Evolutionary conservation across 2,329 filamentous ascomycete genomes (phyloP).

Genomic region (Ramularia endophylla): DNA sequence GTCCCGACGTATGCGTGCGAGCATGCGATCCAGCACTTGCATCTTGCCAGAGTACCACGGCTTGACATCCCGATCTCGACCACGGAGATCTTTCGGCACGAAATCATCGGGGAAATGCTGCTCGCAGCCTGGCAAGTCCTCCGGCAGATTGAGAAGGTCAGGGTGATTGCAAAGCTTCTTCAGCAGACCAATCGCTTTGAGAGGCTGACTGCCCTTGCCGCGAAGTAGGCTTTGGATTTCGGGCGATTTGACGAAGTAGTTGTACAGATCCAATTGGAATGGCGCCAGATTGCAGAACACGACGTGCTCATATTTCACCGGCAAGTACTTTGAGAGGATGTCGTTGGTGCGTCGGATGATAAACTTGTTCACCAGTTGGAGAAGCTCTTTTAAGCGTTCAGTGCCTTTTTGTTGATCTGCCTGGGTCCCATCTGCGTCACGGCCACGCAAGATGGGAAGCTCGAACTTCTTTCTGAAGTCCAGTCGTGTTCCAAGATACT

Average conservation of each 20-base stretch:
- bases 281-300: slow-evolving; percentile 94
- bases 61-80: slow-evolving; percentile 86
- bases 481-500: slow-evolving; percentile 76
- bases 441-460: slow-evolving; percentile 81
- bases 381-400: slow-evolving; percentile 72
- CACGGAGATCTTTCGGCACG: slow-evolving; percentile 77
- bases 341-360: slow-evolving; percentile 98
- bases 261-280: slow-evolving; percentile 91
- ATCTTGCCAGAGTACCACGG: slow-evolving; percentile 98
- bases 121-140: slow-evolving; percentile 84
- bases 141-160: slow-evolving; percentile 75
- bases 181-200: slow-evolving; percentile 93
- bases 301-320: slow-evolving; percentile 98
- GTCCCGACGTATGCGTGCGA: slow-evolving; percentile 87
- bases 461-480: slow-evolving; percentile 96
- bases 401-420: slow-evolving; percentile 76
- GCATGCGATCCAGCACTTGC: slow-evolving; percentile 91
- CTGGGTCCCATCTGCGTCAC: slow-evolving; percentile 84
- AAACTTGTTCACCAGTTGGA: slow-evolving; percentile 90
- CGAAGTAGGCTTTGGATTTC: slow-evolving; percentile 87
- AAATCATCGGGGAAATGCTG: slow-evolving; percentile 77
- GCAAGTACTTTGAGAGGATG: slow-evolving; percentile 93
- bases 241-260: slow-evolving; percentile 93
- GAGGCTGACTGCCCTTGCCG: slow-evolving; percentile 89
- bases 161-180: slow-evolving; percentile 99